These are phyloP conservation scores for Daldinia childiae DNA, from an alignment of 495 filamentous ascomycete species.

Conservation along the genomic window DNA sequence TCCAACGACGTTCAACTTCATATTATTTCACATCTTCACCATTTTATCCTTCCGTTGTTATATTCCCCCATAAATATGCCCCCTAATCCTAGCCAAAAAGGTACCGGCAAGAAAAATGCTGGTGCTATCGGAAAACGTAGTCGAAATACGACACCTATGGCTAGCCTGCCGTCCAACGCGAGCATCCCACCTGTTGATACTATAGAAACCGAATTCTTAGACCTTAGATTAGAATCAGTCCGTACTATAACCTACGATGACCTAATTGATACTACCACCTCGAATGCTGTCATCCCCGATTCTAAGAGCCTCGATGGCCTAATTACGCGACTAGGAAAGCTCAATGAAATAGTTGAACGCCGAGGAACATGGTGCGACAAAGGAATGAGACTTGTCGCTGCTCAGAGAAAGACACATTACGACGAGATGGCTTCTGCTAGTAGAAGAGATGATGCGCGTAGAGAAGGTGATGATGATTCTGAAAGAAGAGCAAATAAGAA, in stretches of 20 bases:
- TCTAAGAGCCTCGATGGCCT: constrained; percentile 76
- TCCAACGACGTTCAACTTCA: constrained; percentile 4
- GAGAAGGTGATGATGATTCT: constrained; percentile 57
- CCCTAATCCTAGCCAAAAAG: constrained; percentile 68
- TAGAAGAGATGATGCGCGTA: constrained; percentile 53
- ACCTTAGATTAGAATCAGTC: constrained; percentile 62
- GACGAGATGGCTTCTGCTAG: constrained; percentile 57
- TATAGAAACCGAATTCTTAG: constrained; percentile 71
- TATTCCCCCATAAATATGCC: constrained; percentile 60
- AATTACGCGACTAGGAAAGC: constrained; percentile 69
- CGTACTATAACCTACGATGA: constrained; percentile 73
- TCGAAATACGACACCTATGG: constrained; percentile 85
- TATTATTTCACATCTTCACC: constrained; percentile 45
- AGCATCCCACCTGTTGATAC: constrained; percentile 63
- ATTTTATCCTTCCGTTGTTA: constrained; percentile 67
- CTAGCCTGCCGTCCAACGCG: constrained; percentile 61
- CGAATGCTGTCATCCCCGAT: constrained; percentile 73
- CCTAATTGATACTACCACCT: constrained; percentile 70
- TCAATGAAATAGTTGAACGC: constrained; percentile 71
- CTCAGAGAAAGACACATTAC: constrained; percentile 67
- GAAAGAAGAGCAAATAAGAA: constrained; percentile 66
- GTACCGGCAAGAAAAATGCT: constrained; percentile 76
- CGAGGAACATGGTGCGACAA: constrained; percentile 71
- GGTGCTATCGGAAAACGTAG: constrained; percentile 79
- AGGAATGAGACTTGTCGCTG: constrained; percentile 75